Evolutionary conservation across 2,329 filamentous ascomycete species (phyloP), one percentile per base, ranked within the genome.

Genomic region (Colletotrichum cereale): DNA sequence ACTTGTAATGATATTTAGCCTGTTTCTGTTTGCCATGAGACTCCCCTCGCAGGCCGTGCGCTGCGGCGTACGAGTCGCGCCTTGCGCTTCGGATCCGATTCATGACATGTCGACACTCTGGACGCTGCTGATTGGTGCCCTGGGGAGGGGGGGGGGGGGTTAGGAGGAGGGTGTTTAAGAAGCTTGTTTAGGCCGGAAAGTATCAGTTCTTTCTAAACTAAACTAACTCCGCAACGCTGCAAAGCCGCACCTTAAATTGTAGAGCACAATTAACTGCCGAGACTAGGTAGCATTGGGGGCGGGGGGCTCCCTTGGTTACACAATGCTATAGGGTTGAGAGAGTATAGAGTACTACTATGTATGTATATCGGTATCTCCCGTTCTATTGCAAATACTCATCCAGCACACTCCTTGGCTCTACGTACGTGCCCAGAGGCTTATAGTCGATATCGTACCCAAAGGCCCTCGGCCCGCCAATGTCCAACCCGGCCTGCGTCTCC

Each of bases 391-490:
- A 14, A n/a, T 72, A 72, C 48, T 72, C 70, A 16, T 84, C 80
- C 58, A 89, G 86, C 1, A 89, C 87, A 75, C 87, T 89, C 31
- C 80, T 81, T 0, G 87, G 86, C 77, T 87, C 83, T 0, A 84
- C 83, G 75, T 87, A 89, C 71, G 79, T 82, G 0, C 87, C 87
- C 42, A 89, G 67, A 0, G 87, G 82, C 72, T 81, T 83, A 71
- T 88, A 89, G 58, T 82, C 79, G 31, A 89, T 3, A 67, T 75
- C 63, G 69, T 87, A 80, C 5, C 79, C 79, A 62, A 82, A 77
- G 1, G 79, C 79, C 50, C 77, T 77, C 3, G 78, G 83, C 0
- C 85, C 85, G 12, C 85, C 85, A 44, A 86, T 85, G 58, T 86
- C 84, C 3, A 86, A 73, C 2, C 86, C 88, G 29, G 80, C 78